These are phyloP conservation scores for Candida coquimbonensis DNA, from an alignment of 805 yeast genomes.

Conservation along the genomic window DNA sequence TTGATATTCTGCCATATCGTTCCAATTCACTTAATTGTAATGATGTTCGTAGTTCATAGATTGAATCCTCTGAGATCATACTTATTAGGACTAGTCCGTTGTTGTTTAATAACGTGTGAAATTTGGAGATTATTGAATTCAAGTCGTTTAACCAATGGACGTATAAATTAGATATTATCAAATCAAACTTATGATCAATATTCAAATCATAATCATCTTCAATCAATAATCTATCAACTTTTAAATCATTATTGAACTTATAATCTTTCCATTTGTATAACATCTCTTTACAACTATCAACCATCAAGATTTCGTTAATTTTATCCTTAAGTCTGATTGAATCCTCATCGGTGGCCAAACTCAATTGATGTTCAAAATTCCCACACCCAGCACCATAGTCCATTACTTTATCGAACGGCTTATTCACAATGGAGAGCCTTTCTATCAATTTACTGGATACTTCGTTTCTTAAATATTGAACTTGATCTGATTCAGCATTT, in stretches of 20 bases:
- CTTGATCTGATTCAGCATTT: constrained; percentile 39
- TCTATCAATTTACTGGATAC: constrained; percentile 69
- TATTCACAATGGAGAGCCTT: constrained; percentile 63
- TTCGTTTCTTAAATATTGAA: constrained; percentile 70
- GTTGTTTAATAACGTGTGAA: constrained; percentile 57
- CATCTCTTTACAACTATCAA: constrained; percentile 53
- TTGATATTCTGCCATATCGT: constrained; percentile 70
- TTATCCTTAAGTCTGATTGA: constrained; percentile 44
- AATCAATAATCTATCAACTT: constrained; percentile 43
- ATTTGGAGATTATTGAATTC: constrained; percentile 34
- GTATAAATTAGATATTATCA: constrained; percentile 65
- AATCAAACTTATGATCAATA: constrained; percentile 44
- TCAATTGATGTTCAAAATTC: constrained; percentile 37
- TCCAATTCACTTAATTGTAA: constrained; percentile 80
- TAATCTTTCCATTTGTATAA: constrained; percentile 45
- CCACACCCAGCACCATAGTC: constrained; percentile 77
- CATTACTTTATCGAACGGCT: constrained; percentile 51
- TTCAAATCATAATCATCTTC: constrained; percentile 61
- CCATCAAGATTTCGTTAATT: constrained; percentile 50
- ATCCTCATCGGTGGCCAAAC: constrained; percentile 37
- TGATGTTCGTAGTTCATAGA: constrained; percentile 75
- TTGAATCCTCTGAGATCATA: constrained; percentile 77
- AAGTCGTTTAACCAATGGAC: constrained; percentile 84
- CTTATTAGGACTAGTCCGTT: constrained; percentile 81
- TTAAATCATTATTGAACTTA: constrained; percentile 32